Evolutionary conservation across 257 asterid species (phyloP).

Genomic region (Coffea eugenioides): DNA sequence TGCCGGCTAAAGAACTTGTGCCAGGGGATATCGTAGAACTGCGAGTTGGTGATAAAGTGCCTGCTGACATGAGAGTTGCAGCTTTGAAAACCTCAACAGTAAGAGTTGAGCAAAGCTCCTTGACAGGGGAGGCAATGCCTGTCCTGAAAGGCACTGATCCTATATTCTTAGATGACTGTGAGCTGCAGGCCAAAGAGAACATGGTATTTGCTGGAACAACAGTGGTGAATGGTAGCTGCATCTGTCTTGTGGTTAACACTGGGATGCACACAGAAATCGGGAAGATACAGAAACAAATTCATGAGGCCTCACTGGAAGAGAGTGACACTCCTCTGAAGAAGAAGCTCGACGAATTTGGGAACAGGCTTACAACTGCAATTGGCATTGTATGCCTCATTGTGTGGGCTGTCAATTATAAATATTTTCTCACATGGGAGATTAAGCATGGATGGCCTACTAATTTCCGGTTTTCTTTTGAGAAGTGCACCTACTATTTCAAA

Average conservation of each 20-base stretch:
- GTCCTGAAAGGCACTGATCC: constrained; percentile 43
- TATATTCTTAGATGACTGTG: constrained; percentile 51
- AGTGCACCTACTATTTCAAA: constrained; percentile 69
- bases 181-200: constrained; percentile 60
- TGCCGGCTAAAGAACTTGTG: constrained; percentile 68
- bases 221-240: constrained; percentile 58
- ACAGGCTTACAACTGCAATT: constrained; percentile 52
- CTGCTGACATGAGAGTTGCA: constrained; percentile 70
- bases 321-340: constrained; percentile 62
- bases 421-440: constrained; percentile 60
- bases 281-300: constrained; percentile 58
- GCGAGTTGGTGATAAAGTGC: constrained; percentile 69
- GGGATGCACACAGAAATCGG: constrained; percentile 75
- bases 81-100: constrained; percentile 48
- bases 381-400: constrained; percentile 57
- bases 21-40: constrained; percentile 73
- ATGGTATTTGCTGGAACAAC: constrained; percentile 83
- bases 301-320: constrained; percentile 63
- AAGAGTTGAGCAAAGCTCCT: constrained; percentile 66
- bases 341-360: constrained; percentile 73
- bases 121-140: constrained; percentile 70
- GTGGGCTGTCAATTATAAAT: constrained; percentile 61
- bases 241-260: constrained; percentile 46
- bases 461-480: constrained; percentile 54
- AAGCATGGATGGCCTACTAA: constrained; percentile 57